These are phyloP conservation scores for Candida broadrunensis DNA, from an alignment of 805 yeast species.

Conservation along the genomic window DNA sequence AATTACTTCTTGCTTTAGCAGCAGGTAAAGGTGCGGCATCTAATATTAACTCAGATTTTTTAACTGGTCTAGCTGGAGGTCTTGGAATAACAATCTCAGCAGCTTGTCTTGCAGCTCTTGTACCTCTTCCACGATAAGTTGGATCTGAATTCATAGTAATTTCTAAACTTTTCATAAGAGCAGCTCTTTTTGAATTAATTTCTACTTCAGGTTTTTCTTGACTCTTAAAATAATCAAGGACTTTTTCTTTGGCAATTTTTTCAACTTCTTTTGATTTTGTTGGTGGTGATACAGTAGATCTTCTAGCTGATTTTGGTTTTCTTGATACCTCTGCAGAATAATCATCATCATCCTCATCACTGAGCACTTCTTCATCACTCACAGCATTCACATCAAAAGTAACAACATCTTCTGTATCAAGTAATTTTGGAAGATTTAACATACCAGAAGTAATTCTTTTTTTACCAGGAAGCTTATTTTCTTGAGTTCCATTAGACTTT, in stretches of 20 bases:
- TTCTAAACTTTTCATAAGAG: slow-evolving; percentile 12
- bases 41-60: background rate
- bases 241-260: slow-evolving; percentile 10
- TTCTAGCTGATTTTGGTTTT: too few relatives aligned
- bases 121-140: slow-evolving; percentile 7
- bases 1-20: too few relatives aligned
- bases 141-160: slow-evolving; percentile 21
- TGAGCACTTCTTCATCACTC: slow-evolving; percentile 1
- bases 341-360: slow-evolving; percentile 2
- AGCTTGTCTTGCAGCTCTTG: slow-evolving; percentile 6
- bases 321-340: background rate
- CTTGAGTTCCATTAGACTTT: background rate
- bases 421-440: slow-evolving; percentile 31
- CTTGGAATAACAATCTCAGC: background rate
- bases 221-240: slow-evolving; percentile 18
- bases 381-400: background rate
- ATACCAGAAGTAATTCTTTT: slow-evolving; percentile 41
- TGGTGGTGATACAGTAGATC: background rate
- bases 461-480: slow-evolving; percentile 7
- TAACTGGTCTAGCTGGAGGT: background rate
- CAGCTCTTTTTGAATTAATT: slow-evolving; percentile 4
- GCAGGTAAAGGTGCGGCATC: background rate
- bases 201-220: background rate
- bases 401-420: slow-evolving; percentile 11
- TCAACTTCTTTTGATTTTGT: slow-evolving; percentile 1